These are phyloP conservation scores for Argentina anserina DNA, from an alignment of 306 rosid species.

Conservation along the genomic window DNA sequence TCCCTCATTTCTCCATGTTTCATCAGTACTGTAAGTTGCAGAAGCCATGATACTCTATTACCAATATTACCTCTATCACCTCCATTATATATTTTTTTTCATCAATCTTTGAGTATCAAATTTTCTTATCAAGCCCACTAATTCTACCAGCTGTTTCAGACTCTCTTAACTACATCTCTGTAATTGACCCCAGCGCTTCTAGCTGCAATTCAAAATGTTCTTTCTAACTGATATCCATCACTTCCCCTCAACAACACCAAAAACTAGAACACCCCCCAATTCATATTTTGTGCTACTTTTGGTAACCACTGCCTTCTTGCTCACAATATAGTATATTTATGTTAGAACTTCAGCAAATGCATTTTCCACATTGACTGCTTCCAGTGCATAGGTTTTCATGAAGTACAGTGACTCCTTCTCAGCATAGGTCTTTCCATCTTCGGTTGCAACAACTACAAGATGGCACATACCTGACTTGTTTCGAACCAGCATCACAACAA, in stretches of 20 bases:
- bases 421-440: slow-evolving; percentile 81
- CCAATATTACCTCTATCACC: not conserved
- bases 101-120: slow-evolving; percentile 93
- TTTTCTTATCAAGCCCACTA: slow-evolving; percentile 92
- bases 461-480: slow-evolving; percentile 94
- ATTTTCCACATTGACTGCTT: slow-evolving; percentile 81
- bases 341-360: slow-evolving; percentile 88
- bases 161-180: slow-evolving; percentile 96
- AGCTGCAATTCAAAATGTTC: slow-evolving; percentile 79
- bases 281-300: too few species aligned
- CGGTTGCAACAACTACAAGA: slow-evolving; percentile 83
- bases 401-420: slow-evolving; percentile 89
- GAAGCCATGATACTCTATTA: slow-evolving; percentile 4
- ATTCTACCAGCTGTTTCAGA: slow-evolving; percentile 89
- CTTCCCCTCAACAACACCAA: too few species aligned
- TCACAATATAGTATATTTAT: slow-evolving; percentile 70
- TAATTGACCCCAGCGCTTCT: slow-evolving; percentile 85
- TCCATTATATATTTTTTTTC: too few species aligned
- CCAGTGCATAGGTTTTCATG: slow-evolving; percentile 94
- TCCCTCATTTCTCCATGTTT: slow-evolving; percentile 21
- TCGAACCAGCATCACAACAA: slow-evolving; percentile 92
- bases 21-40: slow-evolving; percentile 20
- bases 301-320: slow-evolving; percentile 90
- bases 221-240: too few species aligned
- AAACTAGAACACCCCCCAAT: too few species aligned